Evolutionary conservation across 306 rosid genomes (phyloP).

Genomic region (Ziziphus jujuba): DNA sequence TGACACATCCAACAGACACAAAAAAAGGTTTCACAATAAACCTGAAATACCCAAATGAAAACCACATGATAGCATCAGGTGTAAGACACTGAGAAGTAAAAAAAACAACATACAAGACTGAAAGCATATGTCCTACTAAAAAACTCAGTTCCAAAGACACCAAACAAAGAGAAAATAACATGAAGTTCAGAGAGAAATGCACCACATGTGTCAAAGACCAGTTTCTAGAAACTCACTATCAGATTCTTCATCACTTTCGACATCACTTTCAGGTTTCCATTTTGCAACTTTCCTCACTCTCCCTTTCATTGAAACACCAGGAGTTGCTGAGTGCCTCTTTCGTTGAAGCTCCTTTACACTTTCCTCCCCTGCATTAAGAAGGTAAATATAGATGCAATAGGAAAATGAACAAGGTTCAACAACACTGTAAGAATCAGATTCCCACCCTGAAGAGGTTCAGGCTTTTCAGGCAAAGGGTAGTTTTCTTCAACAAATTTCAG

Average conservation of each 20-base stretch:
- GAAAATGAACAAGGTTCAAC: conserved; percentile 30
- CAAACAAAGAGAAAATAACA: not conserved
- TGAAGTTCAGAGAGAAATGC: conserved; percentile 5
- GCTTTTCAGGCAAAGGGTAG: conserved; percentile 96
- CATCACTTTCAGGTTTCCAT: conserved; percentile 80
- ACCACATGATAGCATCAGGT: not conserved
- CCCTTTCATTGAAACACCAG: conserved; percentile 87
- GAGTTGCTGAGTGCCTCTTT: conserved; percentile 91
- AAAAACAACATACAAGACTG: not conserved
- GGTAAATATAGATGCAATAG: conserved; percentile 15
- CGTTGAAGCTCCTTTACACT: conserved; percentile 95
- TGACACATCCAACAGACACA: not conserved
- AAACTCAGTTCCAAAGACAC: not conserved
- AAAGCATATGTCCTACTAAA: too few relatives aligned
- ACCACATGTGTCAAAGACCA: conserved; percentile 25
- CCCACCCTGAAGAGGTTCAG: conserved; percentile 82
- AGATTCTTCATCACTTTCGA: conserved; percentile 86
- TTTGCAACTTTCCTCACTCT: conserved; percentile 89
- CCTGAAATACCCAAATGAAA: not conserved
- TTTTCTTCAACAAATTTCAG: conserved; percentile 95
- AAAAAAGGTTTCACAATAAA: not conserved
- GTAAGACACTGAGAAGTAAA: not conserved
- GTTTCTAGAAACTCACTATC: conserved; percentile 60
- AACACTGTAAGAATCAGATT: conserved; percentile 16
- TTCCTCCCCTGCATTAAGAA: conserved; percentile 64